Evolutionary conservation across 371 early-diverging fungal species (phyloP), one percentile per base, ranked within the genome.

Genomic region (Phascolomyces articulosus): DNA sequence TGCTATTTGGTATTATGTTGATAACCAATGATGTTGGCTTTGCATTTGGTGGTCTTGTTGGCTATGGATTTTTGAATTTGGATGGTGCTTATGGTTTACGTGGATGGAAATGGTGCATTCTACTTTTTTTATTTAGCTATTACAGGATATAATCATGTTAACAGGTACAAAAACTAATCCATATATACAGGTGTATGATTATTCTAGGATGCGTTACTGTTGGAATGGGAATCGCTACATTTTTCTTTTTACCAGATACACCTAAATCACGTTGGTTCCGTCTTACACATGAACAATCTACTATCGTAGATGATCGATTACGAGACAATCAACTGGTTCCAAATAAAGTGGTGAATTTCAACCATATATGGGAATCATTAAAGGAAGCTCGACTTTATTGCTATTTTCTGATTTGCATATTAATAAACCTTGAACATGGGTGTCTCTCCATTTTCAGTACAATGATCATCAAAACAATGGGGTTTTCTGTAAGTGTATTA

Each of bases 201-300:
- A 67, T 79, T 23, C 62, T 70, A 21, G 80, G 80, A 28, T 38
- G 54, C 31, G 21, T 65, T 23, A 74, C 80, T 3, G 55, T 69
- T 7, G n/a, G 69, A 18, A 40, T 71, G 34, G 80, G 80, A 3
- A n/a, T 73, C 41, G 8, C 67, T 18, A 54, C 67, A 20, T 77
- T 74, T 58, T 68, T 80, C 51, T 80, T 76, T 47, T 62, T 80
- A 20, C 69, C 74, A 26, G 80, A 80, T 60, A 62, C 64, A 48
- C 70, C 80, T 15, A 71, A 73, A 57, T 69, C 75, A 11, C 27
- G 60, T 8, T 69, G 73, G 40, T 64, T 72, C 15, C 40, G 65
- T n/a, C 65, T 74, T 9, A 74, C 73, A 44, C 69, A 67, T 10
- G 74, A 70, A 53, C 73, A 79, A 38, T 62, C 69, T 38, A 58